These are phyloP conservation scores for Pseudozyma thailandica DNA, from an alignment of 1,284 basidiomycete species.

Conservation along the genomic window DNA sequence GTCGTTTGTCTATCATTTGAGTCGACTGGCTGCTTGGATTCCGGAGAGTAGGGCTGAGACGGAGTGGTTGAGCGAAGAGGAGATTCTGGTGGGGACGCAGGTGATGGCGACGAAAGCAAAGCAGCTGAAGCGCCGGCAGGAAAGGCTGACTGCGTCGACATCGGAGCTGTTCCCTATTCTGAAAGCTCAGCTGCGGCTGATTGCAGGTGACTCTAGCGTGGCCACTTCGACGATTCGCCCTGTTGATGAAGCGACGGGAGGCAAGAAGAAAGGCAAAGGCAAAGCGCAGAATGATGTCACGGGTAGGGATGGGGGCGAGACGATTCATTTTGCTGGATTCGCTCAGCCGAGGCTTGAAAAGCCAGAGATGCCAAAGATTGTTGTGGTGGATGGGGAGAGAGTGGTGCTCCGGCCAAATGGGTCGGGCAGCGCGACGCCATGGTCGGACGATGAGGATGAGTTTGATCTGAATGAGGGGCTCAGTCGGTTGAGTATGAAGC, in stretches of 20 bases:
- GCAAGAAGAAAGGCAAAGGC: neutral
- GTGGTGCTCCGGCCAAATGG: constrained; percentile 5
- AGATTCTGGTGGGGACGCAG: constrained; percentile 37
- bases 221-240: constrained; percentile 18
- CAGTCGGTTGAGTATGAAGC: neutral
- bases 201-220: constrained; percentile 16
- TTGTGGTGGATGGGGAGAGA: constrained; percentile 22
- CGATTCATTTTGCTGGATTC: constrained; percentile 16
- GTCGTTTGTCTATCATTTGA: constrained; percentile 34
- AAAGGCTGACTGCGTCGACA: constrained; percentile 26
- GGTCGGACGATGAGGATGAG: constrained; percentile 17
- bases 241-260: neutral
- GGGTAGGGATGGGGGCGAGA: neutral
- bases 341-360: neutral
- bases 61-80: constrained; percentile 41
- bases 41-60: constrained; percentile 30
- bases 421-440: neutral
- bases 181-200: constrained; percentile 20
- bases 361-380: constrained; percentile 2
- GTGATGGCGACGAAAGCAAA: constrained; percentile 32
- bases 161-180: constrained; percentile 34
- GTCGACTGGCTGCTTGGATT: constrained; percentile 36
- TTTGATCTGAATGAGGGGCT: constrained; percentile 4
- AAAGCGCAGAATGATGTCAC: neutral
- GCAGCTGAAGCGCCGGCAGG: constrained; percentile 28